Base-by-base conservation (phyloP, 768 basidiomycete species). In the Collybia mongolica region DNA sequence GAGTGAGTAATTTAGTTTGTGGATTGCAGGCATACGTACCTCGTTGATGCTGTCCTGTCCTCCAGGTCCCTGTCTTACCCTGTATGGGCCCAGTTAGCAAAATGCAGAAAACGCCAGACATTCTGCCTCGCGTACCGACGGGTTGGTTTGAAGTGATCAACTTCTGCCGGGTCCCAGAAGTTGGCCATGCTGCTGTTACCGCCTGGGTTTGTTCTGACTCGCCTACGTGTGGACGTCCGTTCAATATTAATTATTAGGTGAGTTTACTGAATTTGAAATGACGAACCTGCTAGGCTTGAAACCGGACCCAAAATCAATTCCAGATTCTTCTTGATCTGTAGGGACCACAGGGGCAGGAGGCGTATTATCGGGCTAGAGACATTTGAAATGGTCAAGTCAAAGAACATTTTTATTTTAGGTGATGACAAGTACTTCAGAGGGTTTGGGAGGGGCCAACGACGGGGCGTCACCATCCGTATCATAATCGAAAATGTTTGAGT, bases 61-160 rank as follows among this genome's bases (percentile, higher is more conserved):
- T 57, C 86, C 86, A 26, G 86, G 86, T 39, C 75, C 76, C 64
- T 88, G 75, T 52, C 84, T 74, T 26, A 88, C 86, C 50, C 86
- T 88, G 44, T 18, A 4, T 40, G 18, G 48, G 39, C n/a, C 38
- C 17, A n/a, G 28, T 50, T 36, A 11, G 36, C 17, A 17, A 3
- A 2, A 8, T 32, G 19, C 6, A 52, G 44, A 41, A 14, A 32
- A 32, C 11, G 32, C 9, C 9, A 28, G 5, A 28, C 11, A 11
- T 14, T 32, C 9, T 11, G 32, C 9, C 3, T 32, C 3, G 11
- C 70, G 19, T 65, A 84, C 87, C 81, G 77, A 58, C 88, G 82
- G 15, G 86, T 86, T 4, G 88, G 88, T 57, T 82, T 80, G 63
- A 86, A 89, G 49, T 75, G 72, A 20, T 76, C 70, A 1, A 65